A percentile compares a stretch with the other conserved stretches of the same genome.
Conservation (phyloP, 192 early-diverging fungal species). For the Coemansia umbellata region DNA sequence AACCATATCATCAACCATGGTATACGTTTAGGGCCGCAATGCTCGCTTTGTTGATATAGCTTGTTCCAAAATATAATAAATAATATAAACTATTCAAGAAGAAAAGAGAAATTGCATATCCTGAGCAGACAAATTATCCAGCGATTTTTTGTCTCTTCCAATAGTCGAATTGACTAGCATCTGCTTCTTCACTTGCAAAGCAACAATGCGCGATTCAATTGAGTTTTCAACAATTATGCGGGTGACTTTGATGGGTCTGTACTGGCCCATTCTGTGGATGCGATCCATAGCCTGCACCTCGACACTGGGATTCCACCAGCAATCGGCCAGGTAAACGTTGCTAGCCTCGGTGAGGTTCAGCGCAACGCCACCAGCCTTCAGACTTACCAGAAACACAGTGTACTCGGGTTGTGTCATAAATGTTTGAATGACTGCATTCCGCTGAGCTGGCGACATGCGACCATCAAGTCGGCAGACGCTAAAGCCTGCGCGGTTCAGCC, state of each 20-base stretch:
- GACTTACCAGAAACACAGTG: conserved; percentile 83
- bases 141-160: conserved; percentile 72
- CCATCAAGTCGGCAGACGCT: conserved; percentile 73
- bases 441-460: conserved; percentile 76
- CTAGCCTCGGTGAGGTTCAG: conserved; percentile 90
- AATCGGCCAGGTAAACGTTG: conserved; percentile 68
- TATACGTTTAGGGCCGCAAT: too few species aligned
- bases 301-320: conserved; percentile 67
- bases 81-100: conserved; percentile 49
- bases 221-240: conserved; percentile 89
- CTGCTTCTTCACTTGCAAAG: conserved; percentile 93
- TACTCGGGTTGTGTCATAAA: conserved; percentile 78
- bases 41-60: too few species aligned
- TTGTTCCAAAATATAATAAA: too few species aligned
- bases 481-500: conserved; percentile 82
- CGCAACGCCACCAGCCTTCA: conserved; percentile 92
- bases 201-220: conserved; percentile 86
- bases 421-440: conserved; percentile 63
- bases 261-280: conserved; percentile 89
- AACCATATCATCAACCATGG: too few species aligned
- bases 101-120: conserved; percentile 86
- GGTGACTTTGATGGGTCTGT: conserved; percentile 84
- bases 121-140: conserved; percentile 67
- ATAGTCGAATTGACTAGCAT: conserved; percentile 84
- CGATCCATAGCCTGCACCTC: conserved; percentile 87